phyloP scores from a whole-genome alignment of 2,329 filamentous ascomycete species.

The Penicillium digitatum region DNA sequence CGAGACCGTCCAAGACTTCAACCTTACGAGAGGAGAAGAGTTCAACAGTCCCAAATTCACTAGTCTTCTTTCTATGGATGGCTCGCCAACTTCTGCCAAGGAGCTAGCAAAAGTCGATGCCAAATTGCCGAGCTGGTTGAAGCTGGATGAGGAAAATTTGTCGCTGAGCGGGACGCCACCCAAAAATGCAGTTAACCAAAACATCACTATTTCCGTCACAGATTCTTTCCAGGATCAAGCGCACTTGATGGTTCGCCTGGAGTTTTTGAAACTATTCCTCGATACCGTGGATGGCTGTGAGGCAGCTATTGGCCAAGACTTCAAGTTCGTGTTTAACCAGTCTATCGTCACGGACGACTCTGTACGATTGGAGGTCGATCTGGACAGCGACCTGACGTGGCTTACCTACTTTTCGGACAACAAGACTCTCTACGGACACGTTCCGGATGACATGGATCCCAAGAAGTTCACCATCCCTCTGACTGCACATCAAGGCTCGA shows the following conservation, averaged over 20 bases:
- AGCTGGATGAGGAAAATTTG: constrained; percentile 60
- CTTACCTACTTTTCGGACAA: constrained; percentile 48
- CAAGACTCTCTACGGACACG: constrained; percentile 47
- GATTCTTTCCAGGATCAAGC: constrained; percentile 60
- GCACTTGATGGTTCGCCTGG: constrained; percentile 52
- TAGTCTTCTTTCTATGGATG: constrained; percentile 57
- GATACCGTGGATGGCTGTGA: constrained; percentile 45
- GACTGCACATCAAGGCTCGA: constrained; percentile 40
- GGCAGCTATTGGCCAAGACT: constrained; percentile 48
- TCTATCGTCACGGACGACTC: constrained; percentile 42
- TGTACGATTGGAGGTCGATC: constrained; percentile 43
- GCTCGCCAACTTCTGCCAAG: constrained; percentile 45
- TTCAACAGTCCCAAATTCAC: constrained; percentile 54
- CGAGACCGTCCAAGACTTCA: constrained; percentile 54
- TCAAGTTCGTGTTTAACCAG: constrained; percentile 48
- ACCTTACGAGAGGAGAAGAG: constrained; percentile 52
- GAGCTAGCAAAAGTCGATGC: constrained; percentile 54
- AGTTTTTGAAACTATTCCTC: constrained; percentile 44
- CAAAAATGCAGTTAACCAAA: constrained; percentile 54
- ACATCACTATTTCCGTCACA: constrained; percentile 58
- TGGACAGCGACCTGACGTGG: constrained; percentile 45
- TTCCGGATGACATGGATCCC: constrained; percentile 42
- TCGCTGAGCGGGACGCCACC: constrained; percentile 63
- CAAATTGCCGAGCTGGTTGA: constrained; percentile 64
- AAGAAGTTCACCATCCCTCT: constrained; percentile 43